These are phyloP conservation scores for Ashbya aceris DNA, from an alignment of 1,139 yeast species.

Conservation along the genomic window DNA sequence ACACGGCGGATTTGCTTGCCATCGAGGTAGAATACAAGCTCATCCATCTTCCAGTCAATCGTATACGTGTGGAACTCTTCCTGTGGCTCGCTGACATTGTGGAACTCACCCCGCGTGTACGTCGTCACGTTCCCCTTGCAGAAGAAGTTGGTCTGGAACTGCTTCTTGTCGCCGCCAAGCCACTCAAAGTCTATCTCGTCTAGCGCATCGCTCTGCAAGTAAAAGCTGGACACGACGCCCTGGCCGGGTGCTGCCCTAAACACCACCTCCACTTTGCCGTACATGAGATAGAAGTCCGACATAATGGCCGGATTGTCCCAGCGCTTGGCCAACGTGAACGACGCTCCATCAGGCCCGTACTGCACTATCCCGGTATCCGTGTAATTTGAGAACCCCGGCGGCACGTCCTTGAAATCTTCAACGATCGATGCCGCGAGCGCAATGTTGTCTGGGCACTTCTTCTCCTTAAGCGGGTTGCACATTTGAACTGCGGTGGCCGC, in stretches of 20 bases:
- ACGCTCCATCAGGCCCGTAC: constrained; percentile 47
- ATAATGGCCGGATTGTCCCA: constrained; percentile 68
- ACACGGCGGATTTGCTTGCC: constrained; percentile 53
- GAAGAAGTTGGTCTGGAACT: constrained; percentile 75
- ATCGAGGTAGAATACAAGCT: constrained; percentile 53
- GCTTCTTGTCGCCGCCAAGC: constrained; percentile 64
- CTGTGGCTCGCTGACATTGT: constrained; percentile 47
- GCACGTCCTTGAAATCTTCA: constrained; percentile 40
- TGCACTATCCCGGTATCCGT: constrained; percentile 32
- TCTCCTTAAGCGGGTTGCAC: constrained; percentile 1
- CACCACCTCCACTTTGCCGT: constrained; percentile 68
- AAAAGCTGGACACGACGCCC: constrained; percentile 74
- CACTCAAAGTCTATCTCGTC: constrained; percentile 86
- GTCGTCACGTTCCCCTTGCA: constrained; percentile 69
- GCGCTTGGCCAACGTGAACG: constrained; percentile 47
- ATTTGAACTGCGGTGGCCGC: not conserved
- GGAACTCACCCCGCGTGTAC: constrained; percentile 74
- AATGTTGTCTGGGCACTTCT: constrained; percentile 38
- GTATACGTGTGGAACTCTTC: constrained; percentile 63
- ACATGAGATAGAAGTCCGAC: constrained; percentile 77
- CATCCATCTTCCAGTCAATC: constrained; percentile 67
- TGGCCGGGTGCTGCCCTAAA: constrained; percentile 64
- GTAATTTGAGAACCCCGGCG: constrained; percentile 35
- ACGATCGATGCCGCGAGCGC: constrained; percentile 49
- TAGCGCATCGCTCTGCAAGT: constrained; percentile 72